Evolutionary conservation across 306 rosid species (phyloP).

Genomic region (Mucuna pruriens): DNA sequence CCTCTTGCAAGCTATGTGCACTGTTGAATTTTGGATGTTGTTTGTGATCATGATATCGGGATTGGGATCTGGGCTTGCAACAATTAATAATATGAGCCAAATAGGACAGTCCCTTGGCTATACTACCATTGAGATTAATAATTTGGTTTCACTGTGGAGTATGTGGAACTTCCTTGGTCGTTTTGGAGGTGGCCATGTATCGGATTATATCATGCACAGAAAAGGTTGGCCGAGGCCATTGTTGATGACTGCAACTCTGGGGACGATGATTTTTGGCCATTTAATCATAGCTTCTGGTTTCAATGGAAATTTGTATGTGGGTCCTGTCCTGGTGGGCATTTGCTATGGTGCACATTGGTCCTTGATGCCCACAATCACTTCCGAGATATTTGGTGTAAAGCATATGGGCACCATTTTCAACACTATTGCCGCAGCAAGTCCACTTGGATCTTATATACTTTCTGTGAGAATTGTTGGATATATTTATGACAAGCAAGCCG

Average conservation of each 20-base stretch:
- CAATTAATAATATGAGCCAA: slow-evolving; percentile 88
- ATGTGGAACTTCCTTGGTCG: slow-evolving; percentile 97
- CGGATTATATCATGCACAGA: slow-evolving; percentile 73
- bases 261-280: slow-evolving; percentile 68
- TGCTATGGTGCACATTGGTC: slow-evolving; percentile 93
- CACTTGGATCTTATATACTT: slow-evolving; percentile 84
- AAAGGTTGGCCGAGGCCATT: slow-evolving; percentile 80
- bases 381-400: slow-evolving; percentile 79
- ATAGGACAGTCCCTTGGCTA: slow-evolving; percentile 84
- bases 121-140: slow-evolving; percentile 56
- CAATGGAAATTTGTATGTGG: slow-evolving; percentile 69
- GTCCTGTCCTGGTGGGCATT: slow-evolving; percentile 83
- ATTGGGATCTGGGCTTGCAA: slow-evolving; percentile 81
- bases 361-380: slow-evolving; percentile 88
- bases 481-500: slow-evolving; percentile 71
- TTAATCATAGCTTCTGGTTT: slow-evolving; percentile 69
- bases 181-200: slow-evolving; percentile 78
- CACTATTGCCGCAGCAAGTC: slow-evolving; percentile 78
- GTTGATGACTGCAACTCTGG: slow-evolving; percentile 60
- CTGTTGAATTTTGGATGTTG: slow-evolving; percentile 80
- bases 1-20: slow-evolving; percentile 62
- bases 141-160: slow-evolving; percentile 85
- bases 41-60: slow-evolving; percentile 77
- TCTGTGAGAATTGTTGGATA: slow-evolving; percentile 80
- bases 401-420: slow-evolving; percentile 95